phyloP scores from a whole-genome alignment of 176 grass and related monocot genomes.

The Triticum dicoccoides region DNA sequence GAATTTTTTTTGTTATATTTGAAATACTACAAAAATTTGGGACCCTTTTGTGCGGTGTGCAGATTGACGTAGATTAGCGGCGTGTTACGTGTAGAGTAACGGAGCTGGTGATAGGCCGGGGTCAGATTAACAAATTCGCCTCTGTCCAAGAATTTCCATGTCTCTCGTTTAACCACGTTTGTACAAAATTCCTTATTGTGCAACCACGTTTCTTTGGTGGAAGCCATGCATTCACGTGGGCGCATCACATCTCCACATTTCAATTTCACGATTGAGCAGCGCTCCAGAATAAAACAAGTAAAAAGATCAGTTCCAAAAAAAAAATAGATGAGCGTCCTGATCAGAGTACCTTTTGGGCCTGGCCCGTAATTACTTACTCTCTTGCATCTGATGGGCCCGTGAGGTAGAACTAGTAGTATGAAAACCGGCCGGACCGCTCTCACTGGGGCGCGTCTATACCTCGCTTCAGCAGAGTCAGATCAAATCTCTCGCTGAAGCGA shows the following conservation, averaged over 20 bases:
- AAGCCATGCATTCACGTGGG: background rate
- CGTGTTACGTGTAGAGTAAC: background rate
- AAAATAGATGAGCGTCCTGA: background rate
- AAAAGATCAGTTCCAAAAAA: background rate
- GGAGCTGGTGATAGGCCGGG: background rate
- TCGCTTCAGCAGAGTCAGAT: no score
- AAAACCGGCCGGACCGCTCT: no score
- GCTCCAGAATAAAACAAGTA: background rate
- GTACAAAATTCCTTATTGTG: no score
- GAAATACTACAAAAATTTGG: background rate
- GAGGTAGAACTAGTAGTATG: no score
- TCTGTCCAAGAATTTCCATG: background rate
- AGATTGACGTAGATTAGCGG: background rate
- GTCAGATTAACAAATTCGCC: background rate
- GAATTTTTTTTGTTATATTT: background rate
- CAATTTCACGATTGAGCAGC: background rate
- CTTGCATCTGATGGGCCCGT: background rate
- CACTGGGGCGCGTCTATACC: no score
- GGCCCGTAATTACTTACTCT: background rate
- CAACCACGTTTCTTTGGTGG: background rate
- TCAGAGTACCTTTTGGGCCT: background rate
- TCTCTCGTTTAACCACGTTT: background rate
- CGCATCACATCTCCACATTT: background rate
- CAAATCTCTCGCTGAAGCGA: no score
- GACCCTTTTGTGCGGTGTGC: background rate